phyloP scores from a whole-genome alignment of 306 rosid genomes.

The Begonia peltatifolia region DNA sequence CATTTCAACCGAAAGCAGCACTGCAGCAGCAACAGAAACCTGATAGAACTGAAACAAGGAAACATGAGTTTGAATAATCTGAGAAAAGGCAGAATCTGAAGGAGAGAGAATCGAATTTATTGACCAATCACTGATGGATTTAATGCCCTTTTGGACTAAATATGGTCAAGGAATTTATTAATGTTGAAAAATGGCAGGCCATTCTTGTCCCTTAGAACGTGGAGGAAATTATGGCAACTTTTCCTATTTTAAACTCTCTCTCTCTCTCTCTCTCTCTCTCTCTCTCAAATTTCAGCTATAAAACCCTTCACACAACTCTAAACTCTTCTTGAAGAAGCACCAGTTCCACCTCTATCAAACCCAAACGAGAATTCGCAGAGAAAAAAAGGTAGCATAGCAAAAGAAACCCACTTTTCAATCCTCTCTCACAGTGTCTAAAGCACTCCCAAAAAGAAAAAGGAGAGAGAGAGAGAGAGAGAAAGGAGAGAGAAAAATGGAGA shows the following conservation, averaged over 20 bases:
- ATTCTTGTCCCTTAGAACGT: conserved; percentile 70
- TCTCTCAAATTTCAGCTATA: neutral
- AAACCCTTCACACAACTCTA: neutral
- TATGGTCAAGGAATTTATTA: no score
- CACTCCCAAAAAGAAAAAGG: no score
- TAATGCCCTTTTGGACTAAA: no score
- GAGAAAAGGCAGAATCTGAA: conserved; percentile 20
- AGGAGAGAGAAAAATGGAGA: conserved; percentile 40
- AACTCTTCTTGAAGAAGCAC: neutral
- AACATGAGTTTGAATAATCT: neutral
- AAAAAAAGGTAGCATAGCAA: neutral
- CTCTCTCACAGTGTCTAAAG: no score
- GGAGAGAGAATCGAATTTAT: no score
- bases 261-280: conserved; percentile 8
- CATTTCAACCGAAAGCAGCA: conserved; percentile 8
- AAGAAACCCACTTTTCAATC: no score
- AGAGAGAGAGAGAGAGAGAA: neutral
- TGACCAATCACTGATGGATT: no score
- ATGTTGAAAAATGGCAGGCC: conserved; percentile 44
- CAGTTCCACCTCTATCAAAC: neutral
- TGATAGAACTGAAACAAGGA: neutral
- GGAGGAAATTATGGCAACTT: conserved; percentile 88
- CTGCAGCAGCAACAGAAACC: conserved; percentile 1
- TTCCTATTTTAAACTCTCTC: conserved; percentile 12
- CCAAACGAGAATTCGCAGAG: neutral